These are phyloP conservation scores for Spizellomyces punctatus DNA, from an alignment of 192 early-diverging fungal genomes.

Conservation along the genomic window DNA sequence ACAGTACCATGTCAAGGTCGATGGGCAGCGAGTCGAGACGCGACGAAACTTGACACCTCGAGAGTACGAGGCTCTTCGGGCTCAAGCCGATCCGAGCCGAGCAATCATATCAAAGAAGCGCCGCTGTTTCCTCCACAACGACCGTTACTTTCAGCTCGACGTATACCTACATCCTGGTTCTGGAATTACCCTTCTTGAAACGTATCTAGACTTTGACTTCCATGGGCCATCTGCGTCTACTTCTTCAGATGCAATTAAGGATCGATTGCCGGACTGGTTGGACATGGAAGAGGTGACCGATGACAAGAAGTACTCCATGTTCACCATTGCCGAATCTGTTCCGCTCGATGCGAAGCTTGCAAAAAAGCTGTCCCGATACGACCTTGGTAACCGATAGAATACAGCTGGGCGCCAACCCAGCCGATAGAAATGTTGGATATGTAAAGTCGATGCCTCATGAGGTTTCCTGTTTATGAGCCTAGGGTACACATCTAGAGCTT, in stretches of 20 bases:
- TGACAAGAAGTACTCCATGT: constrained; percentile 43
- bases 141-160: constrained; percentile 51
- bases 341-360: constrained; percentile 20
- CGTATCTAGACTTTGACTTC: constrained; percentile 45
- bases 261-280: constrained; percentile 37
- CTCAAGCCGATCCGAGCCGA: constrained; percentile 41
- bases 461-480: no score
- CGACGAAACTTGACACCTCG: constrained; percentile 37
- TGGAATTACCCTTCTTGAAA: constrained; percentile 47
- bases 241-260: neutral
- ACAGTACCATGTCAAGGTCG: constrained; percentile 11
- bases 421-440: no score
- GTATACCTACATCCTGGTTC: constrained; percentile 32
- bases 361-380: constrained; percentile 19
- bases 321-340: constrained; percentile 13
- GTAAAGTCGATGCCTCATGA: no score
- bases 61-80: constrained; percentile 45
- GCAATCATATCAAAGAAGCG: constrained; percentile 35
- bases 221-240: neutral
- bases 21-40: constrained; percentile 47
- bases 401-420: no score
- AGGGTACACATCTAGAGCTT: no score
- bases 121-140: constrained; percentile 45
- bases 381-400: neutral
- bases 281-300: constrained; percentile 43